Base-by-base conservation (phyloP, 2,329 filamentous ascomycete genomes). In the Coniosporium tulheliwenetii region DNA sequence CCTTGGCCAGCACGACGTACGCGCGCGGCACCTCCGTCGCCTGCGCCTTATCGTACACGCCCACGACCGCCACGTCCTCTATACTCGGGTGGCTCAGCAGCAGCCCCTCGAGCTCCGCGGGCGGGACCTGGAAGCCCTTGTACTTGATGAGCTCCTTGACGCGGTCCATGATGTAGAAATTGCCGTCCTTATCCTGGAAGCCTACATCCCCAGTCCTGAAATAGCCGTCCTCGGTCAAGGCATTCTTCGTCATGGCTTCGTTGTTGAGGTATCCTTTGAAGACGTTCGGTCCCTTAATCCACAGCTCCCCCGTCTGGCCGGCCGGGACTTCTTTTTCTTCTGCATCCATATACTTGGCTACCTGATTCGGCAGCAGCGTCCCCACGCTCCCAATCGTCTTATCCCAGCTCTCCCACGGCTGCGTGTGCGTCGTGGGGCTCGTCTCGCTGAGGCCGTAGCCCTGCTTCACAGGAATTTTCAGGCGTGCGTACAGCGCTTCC, bases 151-250 rank as follows among this genome's bases (percentile, higher is more conserved):
- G 52, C 56, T 77, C 74, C 64, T 85, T 86, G 31, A 85, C 69
- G 5, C 86, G 79, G 55, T 95, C 87, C 1, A 87, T 93, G 55
- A 94, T 89, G 65, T 79, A 94, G 52, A 93, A 84, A 54, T 93
- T 84, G 29, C 82, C 82, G 39, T 82, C 70, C 37, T 71, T 64
- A 53, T 93, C 84, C 51, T 83, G 75, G 47, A 83, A 78, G 3
- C 85, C 83, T 19, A 94, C 77, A 52, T 95, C 87, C 2, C 87
- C 87, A 0, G 87, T 94, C 60, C 80, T 87, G 70, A 93, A 94
- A 66, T 78, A 95, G 1, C 85, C 85, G 47, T 93, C 85, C 0
- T 65, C 49, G 2, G 81, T 82, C 45, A 91, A 76, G 0, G 81
- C 77, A 37, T 84, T 77, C 2, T 65, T 66, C 2, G 84, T 85